Conservation (phyloP, 371 early-diverging fungal species). For the Syncephalastrum sp. region DNA sequence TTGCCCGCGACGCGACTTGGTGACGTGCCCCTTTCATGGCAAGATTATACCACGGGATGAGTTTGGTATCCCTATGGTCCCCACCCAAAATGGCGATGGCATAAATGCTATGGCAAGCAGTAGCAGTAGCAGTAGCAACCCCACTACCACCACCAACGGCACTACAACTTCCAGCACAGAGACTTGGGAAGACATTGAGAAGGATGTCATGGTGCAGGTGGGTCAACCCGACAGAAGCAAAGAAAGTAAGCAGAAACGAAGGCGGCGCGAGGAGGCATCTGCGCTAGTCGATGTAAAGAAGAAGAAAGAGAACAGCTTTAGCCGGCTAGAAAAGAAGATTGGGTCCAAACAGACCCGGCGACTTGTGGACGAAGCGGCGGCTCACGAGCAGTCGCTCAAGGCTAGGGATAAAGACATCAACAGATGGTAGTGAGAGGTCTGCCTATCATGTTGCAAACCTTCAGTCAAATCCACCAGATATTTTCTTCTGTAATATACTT, state of each 20-base stretch:
- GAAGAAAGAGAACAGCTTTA: slow-evolving; percentile 40
- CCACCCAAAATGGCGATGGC: neutral
- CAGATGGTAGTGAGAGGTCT: slow-evolving; percentile 10
- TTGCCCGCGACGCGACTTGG: slow-evolving; percentile 68
- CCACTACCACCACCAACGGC: slow-evolving; percentile 1
- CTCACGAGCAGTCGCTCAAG: slow-evolving; percentile 36
- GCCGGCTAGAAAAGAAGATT: slow-evolving; percentile 42
- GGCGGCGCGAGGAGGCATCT: slow-evolving; percentile 18
- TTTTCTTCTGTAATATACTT: too few species aligned
- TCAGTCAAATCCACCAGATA: too few species aligned
- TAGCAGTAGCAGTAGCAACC: slow-evolving; percentile 1
- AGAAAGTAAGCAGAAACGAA: slow-evolving; percentile 18
- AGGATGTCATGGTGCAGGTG: slow-evolving; percentile 49
- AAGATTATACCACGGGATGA: slow-evolving; percentile 67
- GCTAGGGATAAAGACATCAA: slow-evolving; percentile 15
- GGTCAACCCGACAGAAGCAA: slow-evolving; percentile 34
- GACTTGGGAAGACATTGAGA: slow-evolving; percentile 60
- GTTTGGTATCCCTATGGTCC: slow-evolving; percentile 32
- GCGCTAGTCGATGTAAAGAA: slow-evolving; percentile 56
- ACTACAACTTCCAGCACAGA: slow-evolving; percentile 14
- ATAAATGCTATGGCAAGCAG: neutral
- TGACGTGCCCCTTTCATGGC: slow-evolving; percentile 76
- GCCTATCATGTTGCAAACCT: too few species aligned
- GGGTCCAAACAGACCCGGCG: slow-evolving; percentile 23
- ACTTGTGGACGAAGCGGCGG: slow-evolving; percentile 32